A percentile compares a stretch with the other conserved stretches of the same genome.
Conservation (phyloP, 179 eudicot genomes). For the Spinacia oleracea region DNA sequence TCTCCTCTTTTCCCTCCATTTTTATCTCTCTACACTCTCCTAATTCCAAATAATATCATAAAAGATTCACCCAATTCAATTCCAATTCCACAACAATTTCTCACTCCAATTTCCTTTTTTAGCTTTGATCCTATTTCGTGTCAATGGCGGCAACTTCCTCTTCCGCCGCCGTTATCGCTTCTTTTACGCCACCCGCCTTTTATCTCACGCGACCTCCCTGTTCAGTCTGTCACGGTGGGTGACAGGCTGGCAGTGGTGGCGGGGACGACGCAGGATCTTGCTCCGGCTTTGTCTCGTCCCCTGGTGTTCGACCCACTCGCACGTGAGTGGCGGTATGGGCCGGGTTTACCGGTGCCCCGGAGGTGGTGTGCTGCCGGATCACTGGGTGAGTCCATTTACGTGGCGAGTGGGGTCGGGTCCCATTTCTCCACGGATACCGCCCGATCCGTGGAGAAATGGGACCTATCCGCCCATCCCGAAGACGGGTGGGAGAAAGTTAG, state of each 20-base stretch:
- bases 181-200: slow-evolving; percentile 51
- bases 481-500: slow-evolving; percentile 24
- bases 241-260: slow-evolving; percentile 45
- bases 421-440: slow-evolving; percentile 42
- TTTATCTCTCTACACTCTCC: slow-evolving; percentile 44
- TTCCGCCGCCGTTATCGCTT: slow-evolving; percentile 33
- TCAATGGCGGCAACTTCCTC: slow-evolving; percentile 40
- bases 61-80: background rate
- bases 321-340: slow-evolving; percentile 39
- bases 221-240: slow-evolving; percentile 47
- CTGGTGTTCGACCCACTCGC: slow-evolving; percentile 38
- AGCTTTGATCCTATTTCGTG: slow-evolving; percentile 42
- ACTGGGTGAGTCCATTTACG: slow-evolving; percentile 23
- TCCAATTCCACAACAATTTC: background rate
- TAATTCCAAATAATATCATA: slow-evolving; percentile 20
- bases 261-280: slow-evolving; percentile 38
- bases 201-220: slow-evolving; percentile 45
- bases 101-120: slow-evolving; percentile 21
- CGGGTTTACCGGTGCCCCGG: slow-evolving; percentile 40
- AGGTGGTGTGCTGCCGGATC: slow-evolving; percentile 63
- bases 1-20: slow-evolving; percentile 53
- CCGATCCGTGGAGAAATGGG: slow-evolving; percentile 46
- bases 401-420: slow-evolving; percentile 53
- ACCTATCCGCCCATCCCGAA: too few species aligned
- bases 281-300: slow-evolving; percentile 49